Percentiles rank a stretch among this genome's conserved stretches.
Evolutionary conservation across 78 protist species (phyloP).

Genomic region (Dictyostelium citrinum): DNA sequence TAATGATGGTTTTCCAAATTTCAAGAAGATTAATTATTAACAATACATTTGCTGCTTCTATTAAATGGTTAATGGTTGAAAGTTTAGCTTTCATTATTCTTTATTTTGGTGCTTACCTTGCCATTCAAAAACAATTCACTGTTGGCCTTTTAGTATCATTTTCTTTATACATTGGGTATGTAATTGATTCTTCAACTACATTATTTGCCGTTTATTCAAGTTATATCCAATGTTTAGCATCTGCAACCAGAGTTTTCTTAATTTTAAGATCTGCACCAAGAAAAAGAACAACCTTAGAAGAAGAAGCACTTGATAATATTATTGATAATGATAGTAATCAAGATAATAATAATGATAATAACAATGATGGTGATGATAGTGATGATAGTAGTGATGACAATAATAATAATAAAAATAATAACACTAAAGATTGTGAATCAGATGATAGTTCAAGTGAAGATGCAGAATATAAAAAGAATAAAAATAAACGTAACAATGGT

Average conservation of each 20-base stretch:
- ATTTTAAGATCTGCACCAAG: constrained; percentile 63
- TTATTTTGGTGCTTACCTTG: constrained; percentile 56
- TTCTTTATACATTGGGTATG: constrained; percentile 62
- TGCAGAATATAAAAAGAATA: not conserved
- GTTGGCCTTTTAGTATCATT: constrained; percentile 60
- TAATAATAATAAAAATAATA: not conserved
- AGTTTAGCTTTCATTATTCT: constrained; percentile 47
- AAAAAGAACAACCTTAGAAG: constrained; percentile 18
- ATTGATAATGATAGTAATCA: not conserved
- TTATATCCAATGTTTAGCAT: constrained; percentile 56
- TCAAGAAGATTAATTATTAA: constrained; percentile 35
- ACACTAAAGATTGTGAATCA: not conserved
- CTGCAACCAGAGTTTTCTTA: constrained; percentile 56
- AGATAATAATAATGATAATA: not conserved
- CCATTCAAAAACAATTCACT: constrained; percentile 34
- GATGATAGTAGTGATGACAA: not conserved
- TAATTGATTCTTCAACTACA: constrained; percentile 36
- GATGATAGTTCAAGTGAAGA: not conserved
- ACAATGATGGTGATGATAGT: not conserved
- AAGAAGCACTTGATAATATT: not conserved
- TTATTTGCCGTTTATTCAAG: constrained; percentile 53
- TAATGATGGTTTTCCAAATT: constrained; percentile 3
- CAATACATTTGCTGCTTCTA: constrained; percentile 33
- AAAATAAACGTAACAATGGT: not conserved
- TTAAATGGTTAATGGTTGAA: constrained; percentile 74